Evolutionary conservation across 2,329 filamentous ascomycete species (phyloP), one percentile per base, ranked within the genome.

Genomic region (Aspergillus pseudoviridinutans): DNA sequence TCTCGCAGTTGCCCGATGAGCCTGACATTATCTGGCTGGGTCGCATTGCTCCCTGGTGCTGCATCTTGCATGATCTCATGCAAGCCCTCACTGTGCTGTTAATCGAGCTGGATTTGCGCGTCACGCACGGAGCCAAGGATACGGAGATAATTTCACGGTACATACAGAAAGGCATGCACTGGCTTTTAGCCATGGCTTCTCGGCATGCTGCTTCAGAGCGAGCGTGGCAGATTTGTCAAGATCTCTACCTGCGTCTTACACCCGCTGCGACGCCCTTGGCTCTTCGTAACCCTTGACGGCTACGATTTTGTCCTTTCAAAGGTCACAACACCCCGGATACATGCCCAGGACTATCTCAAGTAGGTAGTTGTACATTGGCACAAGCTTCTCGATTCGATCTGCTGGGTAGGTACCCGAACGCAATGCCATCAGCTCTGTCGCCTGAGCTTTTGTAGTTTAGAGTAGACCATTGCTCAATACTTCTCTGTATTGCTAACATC

Each of bases 31-130:
- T 61, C 17, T 73, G 71, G 55, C 58, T 78, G 3, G 67, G 70
- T 24, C 59, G 64, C 4, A 61, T 70, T 3, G 66, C 68, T 1
- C 73, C 73, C 3, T 78, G 76, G 76, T 78, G 74, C 73, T 72
- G 66, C 56, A 63, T 76, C 20, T 61, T 78, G 28, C 75, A 78
- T 56, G 73, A 73, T 49, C 58, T 78, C 17, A 74, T 78, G 61
- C 76, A 78, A 56, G 69, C 75, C 2, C 66, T 66, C 0, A 74
- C 70, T 9, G 64, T 78, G 17, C 62, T 78, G 22, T 66, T 78
- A 44, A 70, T 75, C 14, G 53, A 61, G n/a, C 42, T 59, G n/a
- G 41, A 35, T 12, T 27, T 7, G 10, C 32, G 50, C 32, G 14
- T 52, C 20, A 46, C 1, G 22, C 42, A 46, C n/a, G 42, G 42